Evolutionary conservation across 805 yeast genomes (phyloP).

Genomic region (Sugiyamaella americana): DNA sequence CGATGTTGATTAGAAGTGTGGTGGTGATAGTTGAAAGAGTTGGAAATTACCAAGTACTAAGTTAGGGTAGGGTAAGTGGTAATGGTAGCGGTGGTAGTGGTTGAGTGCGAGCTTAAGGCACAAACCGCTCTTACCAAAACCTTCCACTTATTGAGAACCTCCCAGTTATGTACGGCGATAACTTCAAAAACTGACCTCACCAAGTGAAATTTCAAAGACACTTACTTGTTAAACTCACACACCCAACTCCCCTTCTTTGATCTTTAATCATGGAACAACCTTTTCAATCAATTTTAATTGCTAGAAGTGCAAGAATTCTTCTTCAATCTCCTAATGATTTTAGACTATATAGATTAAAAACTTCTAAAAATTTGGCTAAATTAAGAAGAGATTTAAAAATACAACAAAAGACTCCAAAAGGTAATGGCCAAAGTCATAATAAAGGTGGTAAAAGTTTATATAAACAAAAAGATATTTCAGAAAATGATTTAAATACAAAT

Average conservation of each 20-base stretch:
- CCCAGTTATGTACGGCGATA: too few species aligned
- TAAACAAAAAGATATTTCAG: conserved; percentile 40
- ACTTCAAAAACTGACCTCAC: conserved; percentile 3
- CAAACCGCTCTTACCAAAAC: too few species aligned
- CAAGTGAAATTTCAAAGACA: neutral
- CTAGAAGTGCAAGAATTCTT: conserved; percentile 51
- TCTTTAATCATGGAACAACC: conserved; percentile 42
- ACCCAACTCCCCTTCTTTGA: too few species aligned
- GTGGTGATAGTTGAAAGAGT: too few species aligned
- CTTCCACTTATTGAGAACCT: too few species aligned
- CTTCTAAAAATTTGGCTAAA: conserved; percentile 54
- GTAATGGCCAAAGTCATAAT: conserved; percentile 35
- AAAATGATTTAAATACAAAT: conserved; percentile 47
- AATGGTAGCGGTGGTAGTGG: too few species aligned
- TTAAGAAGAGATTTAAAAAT: conserved; percentile 60
- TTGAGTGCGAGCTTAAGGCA: too few species aligned
- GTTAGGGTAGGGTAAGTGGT: too few species aligned
- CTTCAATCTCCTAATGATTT: conserved; percentile 64
- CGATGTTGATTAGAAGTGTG: too few species aligned
- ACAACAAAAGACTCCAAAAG: conserved; percentile 60
- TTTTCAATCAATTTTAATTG: conserved; percentile 35
- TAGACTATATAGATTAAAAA: conserved; percentile 57
- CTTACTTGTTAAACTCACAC: too few species aligned
- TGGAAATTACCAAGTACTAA: too few species aligned
- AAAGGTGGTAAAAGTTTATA: conserved; percentile 4